Evolutionary conservation across 2,329 filamentous ascomycete genomes (phyloP), one percentile per base, ranked within the genome.

Genomic region (Arthroderma sp.): DNA sequence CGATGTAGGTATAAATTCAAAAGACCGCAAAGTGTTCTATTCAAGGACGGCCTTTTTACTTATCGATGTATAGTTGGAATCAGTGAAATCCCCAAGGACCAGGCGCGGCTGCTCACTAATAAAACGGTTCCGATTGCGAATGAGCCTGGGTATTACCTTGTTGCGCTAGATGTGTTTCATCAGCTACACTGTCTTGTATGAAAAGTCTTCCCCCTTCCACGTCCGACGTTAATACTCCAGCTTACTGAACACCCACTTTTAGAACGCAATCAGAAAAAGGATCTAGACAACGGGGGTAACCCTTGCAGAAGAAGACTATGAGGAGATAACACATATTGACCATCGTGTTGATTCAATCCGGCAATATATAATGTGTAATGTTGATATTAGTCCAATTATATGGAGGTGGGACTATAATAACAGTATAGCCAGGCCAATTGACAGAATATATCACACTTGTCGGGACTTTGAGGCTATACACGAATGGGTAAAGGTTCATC

Each of bases 361-460:
- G 1, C 50, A 53, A 34, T 51, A 49, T 28, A 45, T 53, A 2
- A 53, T 52, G 50, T 53, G 50, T 30, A 47, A 47, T 5, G 29
- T 45, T 4, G 50, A 53, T 38, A 44, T 47, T 22, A 39, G 47
- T 4, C 29, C 44, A 2, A 31, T 48, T 3, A 9, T 34, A 2
- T 53, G 50, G 48, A 11, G 4, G 0, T 52, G 50, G 50, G 31
- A 45, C 34, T 39, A 33, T n/a, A 10, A 32, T 4, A 27, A 29
- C 15, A 33, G 43, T 29, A 37, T 4, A 3, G 33, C 30, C 6
- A 37, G 36, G 8, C 32, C 37, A 5, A 11, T 22, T 5, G 47
- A 40, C 7, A 38, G 32, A 15, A 36, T 30, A 3, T 42, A 41
- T 5, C 50, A 53, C 32, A 50, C 47, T 10, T 53, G 50, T 49